These are phyloP conservation scores for Scedosporium boydii DNA, from an alignment of 2,329 filamentous ascomycete species.

Conservation along the genomic window DNA sequence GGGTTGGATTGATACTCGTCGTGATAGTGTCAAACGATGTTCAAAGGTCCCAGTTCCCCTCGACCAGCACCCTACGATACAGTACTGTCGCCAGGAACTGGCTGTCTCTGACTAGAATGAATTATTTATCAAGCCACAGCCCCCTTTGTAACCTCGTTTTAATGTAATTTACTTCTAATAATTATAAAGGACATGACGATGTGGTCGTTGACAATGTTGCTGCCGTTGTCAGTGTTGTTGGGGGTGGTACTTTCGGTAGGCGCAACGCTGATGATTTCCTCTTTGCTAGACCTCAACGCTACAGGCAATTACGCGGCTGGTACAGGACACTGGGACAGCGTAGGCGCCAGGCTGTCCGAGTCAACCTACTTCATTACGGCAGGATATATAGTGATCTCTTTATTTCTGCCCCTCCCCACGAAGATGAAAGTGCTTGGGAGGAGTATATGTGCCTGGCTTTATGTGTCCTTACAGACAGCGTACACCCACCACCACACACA, in stretches of 20 bases:
- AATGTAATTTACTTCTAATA: too few relatives aligned
- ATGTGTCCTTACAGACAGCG: neutral
- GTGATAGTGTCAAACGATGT: too few relatives aligned
- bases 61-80: too few relatives aligned
- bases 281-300: neutral
- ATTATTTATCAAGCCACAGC: too few relatives aligned
- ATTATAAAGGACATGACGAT: too few relatives aligned
- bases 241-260: neutral
- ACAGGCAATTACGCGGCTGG: neutral
- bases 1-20: too few relatives aligned
- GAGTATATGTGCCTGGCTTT: conserved; percentile 2
- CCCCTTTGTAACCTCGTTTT: too few relatives aligned
- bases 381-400: neutral
- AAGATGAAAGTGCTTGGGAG: neutral
- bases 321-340: neutral
- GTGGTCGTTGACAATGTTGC: too few relatives aligned
- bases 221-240: too few relatives aligned
- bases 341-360: neutral
- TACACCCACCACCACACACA: neutral
- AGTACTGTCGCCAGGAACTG: too few relatives aligned
- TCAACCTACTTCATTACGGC: neutral
- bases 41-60: too few relatives aligned
- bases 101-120: too few relatives aligned
- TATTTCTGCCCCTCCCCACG: neutral
- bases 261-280: neutral